These are phyloP conservation scores for Akebia trifoliata DNA, from an alignment of 164 flowering plant species.

Conservation along the genomic window DNA sequence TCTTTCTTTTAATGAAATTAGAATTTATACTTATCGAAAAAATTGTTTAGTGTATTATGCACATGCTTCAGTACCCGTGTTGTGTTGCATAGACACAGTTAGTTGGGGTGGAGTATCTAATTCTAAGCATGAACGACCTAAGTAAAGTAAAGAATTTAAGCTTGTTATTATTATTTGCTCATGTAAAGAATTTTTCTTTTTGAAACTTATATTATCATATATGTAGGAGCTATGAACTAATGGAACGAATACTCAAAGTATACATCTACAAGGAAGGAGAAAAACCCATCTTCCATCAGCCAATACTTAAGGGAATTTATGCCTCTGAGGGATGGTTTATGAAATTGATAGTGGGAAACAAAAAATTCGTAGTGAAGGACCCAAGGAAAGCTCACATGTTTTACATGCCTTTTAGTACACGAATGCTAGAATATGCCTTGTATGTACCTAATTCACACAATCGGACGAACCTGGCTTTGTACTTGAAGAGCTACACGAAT, in stretches of 20 bases:
- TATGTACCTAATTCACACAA: constrained; percentile 10
- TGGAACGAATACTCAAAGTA: constrained; percentile 13
- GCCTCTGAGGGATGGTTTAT: constrained; percentile 17
- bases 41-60: no score
- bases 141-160: no score
- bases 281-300: constrained; percentile 12
- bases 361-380: constrained; percentile 3
- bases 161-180: no score
- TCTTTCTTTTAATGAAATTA: no score
- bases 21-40: no score
- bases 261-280: constrained; percentile 11
- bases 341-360: constrained; percentile 12
- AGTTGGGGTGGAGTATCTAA: no score
- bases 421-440: constrained; percentile 9
- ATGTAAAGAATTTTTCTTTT: no score
- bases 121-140: no score
- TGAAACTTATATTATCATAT: background rate
- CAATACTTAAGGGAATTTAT: constrained; percentile 14
- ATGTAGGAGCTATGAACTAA: constrained; percentile 10
- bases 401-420: constrained; percentile 14
- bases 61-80: no score
- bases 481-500: constrained; percentile 5
- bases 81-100: no score
- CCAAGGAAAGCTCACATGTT: constrained; percentile 13
- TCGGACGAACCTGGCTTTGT: constrained; percentile 2